Percentiles rank a stretch among this genome's conserved stretches.
Evolutionary conservation across 768 basidiomycete species (phyloP).

Genomic region (Suillus lakei): DNA sequence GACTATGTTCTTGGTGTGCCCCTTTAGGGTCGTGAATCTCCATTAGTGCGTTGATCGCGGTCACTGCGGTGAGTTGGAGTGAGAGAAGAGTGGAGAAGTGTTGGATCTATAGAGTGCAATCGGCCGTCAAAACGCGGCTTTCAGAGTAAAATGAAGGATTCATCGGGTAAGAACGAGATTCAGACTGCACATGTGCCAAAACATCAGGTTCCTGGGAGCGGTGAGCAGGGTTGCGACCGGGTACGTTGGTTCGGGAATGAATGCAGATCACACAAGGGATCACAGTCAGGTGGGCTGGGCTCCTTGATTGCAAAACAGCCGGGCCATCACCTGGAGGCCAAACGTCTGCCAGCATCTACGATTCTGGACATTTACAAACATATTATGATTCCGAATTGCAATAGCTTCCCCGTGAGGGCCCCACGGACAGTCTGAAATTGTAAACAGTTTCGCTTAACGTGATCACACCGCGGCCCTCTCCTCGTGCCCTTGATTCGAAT

Average conservation of each 20-base stretch:
- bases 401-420: constrained; percentile 21
- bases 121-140: constrained; percentile 21
- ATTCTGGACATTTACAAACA: constrained; percentile 4
- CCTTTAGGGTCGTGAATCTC: constrained; percentile 44
- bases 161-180: constrained; percentile 1
- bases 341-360: constrained; percentile 8
- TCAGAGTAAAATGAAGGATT: constrained; percentile 17
- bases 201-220: constrained; percentile 33
- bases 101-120: constrained; percentile 5
- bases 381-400: constrained; percentile 17
- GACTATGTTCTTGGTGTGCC: constrained; percentile 40
- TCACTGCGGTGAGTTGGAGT: constrained; percentile 49
- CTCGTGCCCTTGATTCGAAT: constrained; percentile 73
- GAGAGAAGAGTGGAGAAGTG: constrained; percentile 31
- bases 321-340: constrained; percentile 8
- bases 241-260: constrained; percentile 34
- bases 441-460: constrained; percentile 43
- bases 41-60: constrained; percentile 37
- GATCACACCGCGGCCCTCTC: constrained; percentile 49
- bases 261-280: constrained; percentile 33
- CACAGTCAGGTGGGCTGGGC: background rate
- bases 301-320: constrained; percentile 5
- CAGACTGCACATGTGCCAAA: constrained; percentile 1
- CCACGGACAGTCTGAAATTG: constrained; percentile 38
- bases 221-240: constrained; percentile 20